Conservation (phyloP, 1,284 basidiomycete genomes). For the Austropuccinia psidii region DNA sequence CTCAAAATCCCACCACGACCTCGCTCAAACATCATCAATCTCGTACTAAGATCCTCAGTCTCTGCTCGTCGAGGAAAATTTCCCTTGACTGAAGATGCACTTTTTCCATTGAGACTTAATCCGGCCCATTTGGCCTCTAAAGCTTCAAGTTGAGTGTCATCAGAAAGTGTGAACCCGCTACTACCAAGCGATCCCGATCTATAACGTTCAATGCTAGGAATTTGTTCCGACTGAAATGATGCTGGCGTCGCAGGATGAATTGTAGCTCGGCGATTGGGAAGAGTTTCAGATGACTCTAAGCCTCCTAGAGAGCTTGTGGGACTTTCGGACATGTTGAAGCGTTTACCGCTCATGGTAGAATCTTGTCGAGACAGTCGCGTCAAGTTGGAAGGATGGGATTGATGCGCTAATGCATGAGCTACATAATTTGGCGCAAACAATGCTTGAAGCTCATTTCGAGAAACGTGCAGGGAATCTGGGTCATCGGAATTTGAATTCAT, state of each 20-base stretch:
- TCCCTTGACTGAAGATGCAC: too few species aligned
- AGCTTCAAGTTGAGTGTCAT: too few species aligned
- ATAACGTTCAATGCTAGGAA: not conserved
- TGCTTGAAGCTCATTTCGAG: not conserved
- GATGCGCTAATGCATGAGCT: not conserved
- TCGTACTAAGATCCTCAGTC: too few species aligned
- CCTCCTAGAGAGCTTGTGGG: not conserved
- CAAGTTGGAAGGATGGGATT: not conserved
- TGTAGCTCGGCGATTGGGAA: not conserved
- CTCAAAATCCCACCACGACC: too few species aligned
- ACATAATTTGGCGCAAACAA: too few species aligned
- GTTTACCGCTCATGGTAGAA: not conserved
- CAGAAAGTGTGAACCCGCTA: too few species aligned
- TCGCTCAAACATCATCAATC: too few species aligned
- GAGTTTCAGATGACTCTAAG: not conserved
- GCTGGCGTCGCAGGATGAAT: conserved; percentile 2
- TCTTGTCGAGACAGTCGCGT: not conserved
- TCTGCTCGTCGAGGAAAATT: too few species aligned
- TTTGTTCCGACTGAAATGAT: not conserved
- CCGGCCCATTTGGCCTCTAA: too few species aligned
- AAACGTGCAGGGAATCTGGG: not conserved
- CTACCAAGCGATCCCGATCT: conserved; percentile 7
- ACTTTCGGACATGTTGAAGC: not conserved
- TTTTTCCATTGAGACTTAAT: too few species aligned
- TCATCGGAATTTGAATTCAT: too few species aligned